Evolutionary conservation across 495 filamentous ascomycete species (phyloP).

Genomic region (Penicillium coffeae): DNA sequence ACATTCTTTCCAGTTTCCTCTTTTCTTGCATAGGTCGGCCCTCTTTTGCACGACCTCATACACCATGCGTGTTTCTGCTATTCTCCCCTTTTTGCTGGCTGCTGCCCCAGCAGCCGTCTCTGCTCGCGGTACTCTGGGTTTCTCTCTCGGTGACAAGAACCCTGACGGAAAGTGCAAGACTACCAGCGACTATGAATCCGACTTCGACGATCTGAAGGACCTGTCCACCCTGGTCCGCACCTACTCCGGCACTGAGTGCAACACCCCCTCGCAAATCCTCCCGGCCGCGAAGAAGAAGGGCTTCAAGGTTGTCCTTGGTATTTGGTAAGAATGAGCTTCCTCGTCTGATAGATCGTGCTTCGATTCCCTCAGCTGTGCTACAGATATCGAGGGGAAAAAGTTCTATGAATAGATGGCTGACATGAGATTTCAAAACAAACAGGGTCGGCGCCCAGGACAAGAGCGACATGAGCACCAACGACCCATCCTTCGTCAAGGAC

Average conservation of each 20-base stretch:
- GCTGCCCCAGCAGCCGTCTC: slow-evolving; percentile 40
- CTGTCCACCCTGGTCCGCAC: slow-evolving; percentile 60
- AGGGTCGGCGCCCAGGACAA: slow-evolving; percentile 56
- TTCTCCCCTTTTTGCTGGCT: slow-evolving; percentile 39
- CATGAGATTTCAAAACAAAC: not conserved
- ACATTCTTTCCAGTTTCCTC: slow-evolving; percentile 3
- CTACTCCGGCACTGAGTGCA: slow-evolving; percentile 63
- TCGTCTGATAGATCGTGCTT: too few relatives aligned
- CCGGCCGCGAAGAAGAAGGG: slow-evolving; percentile 67
- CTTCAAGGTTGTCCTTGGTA: slow-evolving; percentile 72
- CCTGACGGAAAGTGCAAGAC: slow-evolving; percentile 61
- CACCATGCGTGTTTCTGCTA: slow-evolving; percentile 43
- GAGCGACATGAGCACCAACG: slow-evolving; percentile 31
- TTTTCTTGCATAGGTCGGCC: slow-evolving; percentile 2
- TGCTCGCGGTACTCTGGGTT: slow-evolving; percentile 45
- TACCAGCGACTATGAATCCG: slow-evolving; percentile 58
- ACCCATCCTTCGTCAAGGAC: slow-evolving; percentile 61
- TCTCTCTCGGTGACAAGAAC: slow-evolving; percentile 48
- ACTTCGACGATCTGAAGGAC: slow-evolving; percentile 59
- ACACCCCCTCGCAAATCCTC: slow-evolving; percentile 62
- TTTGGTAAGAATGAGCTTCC: slow-evolving; percentile 66
- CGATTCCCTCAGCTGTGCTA: too few relatives aligned
- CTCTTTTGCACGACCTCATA: slow-evolving; percentile 5
- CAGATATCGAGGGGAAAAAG: too few relatives aligned
- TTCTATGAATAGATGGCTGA: not conserved